Base-by-base conservation (phyloP, 176 grass and related monocot species). In the Alloteropsis semialata region DNA sequence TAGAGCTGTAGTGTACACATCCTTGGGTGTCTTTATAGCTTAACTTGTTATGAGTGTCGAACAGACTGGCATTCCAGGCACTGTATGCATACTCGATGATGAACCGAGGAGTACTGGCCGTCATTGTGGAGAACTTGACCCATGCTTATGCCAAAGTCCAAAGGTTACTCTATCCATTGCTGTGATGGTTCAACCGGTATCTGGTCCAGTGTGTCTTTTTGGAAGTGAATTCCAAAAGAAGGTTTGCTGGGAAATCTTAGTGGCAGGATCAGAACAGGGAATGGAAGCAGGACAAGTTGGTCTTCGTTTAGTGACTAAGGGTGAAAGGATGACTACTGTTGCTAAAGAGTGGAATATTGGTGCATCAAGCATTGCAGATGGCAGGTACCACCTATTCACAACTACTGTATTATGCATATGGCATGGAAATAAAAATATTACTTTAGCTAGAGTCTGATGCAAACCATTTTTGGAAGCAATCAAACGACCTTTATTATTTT, bases 231-330 rank as follows among this genome's bases (percentile, higher is more conserved):
- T 94, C 56, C 85, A 96, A 67, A 96, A 95, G 89, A 96, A 99
- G 72, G 62, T 92, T 68, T 99, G 96, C 55, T 99, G 96, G 96
- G 96, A 96, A 88, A 96, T 99, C 69, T 83, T 99, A 48, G 86
- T 99, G 53, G 96, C 96, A 37, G 96, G 96, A 78, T 94, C 91
- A 36, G 96, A 99, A 78, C 96, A 99, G 84, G 96, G 96, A 65
- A 96, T 99, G 84, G 96, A 99, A 82, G 96, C 96, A 69, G 96
- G 96, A 27, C 93, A 96, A 75, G 91, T 99, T 93, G 96, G 96
- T 39, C 88, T 99, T 75, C 82, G 96, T 32, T 85, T 99, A 38
- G 93, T 99, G 37, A 96, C 82, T 34, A 99, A 96, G 84, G 93
- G 93, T 73, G 88, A 93, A 81, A 92, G 91, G 80, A 80, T 93